Base-by-base conservation (phyloP, 768 basidiomycete species). In the Pisolithus albus region DNA sequence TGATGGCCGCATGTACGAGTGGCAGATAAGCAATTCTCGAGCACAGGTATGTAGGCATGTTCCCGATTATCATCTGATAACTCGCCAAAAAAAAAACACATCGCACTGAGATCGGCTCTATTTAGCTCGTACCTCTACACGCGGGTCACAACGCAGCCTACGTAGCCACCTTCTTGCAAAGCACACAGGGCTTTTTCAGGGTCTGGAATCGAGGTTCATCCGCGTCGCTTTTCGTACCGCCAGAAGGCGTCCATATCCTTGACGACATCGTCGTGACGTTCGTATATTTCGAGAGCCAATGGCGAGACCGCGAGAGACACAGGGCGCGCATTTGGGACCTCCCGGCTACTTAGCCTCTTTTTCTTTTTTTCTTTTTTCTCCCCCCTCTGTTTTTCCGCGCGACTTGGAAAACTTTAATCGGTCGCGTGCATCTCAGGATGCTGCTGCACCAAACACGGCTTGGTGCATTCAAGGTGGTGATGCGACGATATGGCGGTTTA, bases 211-310 rank as follows among this genome's bases (percentile, higher is more conserved):
- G 59, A 5, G 63, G 51, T 49, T 34, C 50, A 15, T 51, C 55
- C 5, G 59, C 62, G 3, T 58, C 63, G 11, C 54, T 70, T 5
- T 58, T 59, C 30, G 37, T 71, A 19, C 52, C 63, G 10, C 65
- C 65, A 7, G 64, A 63, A 26, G 69, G 67, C 6, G 39, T 50
- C 9, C 54, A 45, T 28, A 69, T 70, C 37, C 51, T 70, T 11
- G 69, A 71, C 46, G 70, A 70, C 34, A 69, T 70, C 34, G 23
- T 70, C 30, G 65, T 69, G 49, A 70, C 70, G 0, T 70, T 71
- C 28, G 52, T 71, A 18, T 71, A 67, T 42, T 68, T 69, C n/a
- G 67, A 63, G 47, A 39, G 52, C 19, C 64, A 54, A 49, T 67
- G 65, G 65, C 58, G 56, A 5, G 65, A 63, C 16, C 58, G 45